Conservation (phyloP, 371 early-diverging fungal species). For the Apophysomyces sp. region DNA sequence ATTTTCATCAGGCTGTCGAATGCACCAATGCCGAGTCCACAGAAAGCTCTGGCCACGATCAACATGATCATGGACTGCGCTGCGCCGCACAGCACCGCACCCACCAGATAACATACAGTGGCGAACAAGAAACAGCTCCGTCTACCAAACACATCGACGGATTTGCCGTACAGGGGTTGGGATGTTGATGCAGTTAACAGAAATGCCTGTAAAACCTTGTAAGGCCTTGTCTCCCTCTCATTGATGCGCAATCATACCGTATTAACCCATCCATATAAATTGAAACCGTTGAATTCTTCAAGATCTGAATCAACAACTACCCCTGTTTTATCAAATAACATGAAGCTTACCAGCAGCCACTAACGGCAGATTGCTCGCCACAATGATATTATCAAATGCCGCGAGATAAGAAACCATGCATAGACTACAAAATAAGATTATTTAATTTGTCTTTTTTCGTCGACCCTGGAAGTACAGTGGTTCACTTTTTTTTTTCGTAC, state of each 20-base stretch:
- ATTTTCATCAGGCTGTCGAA: slow-evolving; percentile 64
- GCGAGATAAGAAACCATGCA: slow-evolving; percentile 41
- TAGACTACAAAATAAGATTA: slow-evolving; percentile 10
- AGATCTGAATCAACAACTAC: too few relatives aligned
- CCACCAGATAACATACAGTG: slow-evolving; percentile 60
- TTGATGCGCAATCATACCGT: too few relatives aligned
- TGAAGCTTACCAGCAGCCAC: slow-evolving; percentile 32
- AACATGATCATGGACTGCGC: slow-evolving; percentile 65
- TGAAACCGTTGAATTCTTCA: slow-evolving; percentile 39
- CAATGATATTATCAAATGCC: slow-evolving; percentile 43
- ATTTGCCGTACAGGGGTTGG: slow-evolving; percentile 64
- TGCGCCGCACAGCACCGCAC: slow-evolving; percentile 65
- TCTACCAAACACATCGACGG: slow-evolving; percentile 72
- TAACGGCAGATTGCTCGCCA: slow-evolving; percentile 34
- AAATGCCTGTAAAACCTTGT: slow-evolving; percentile 33
- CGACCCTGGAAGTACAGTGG: too few relatives aligned
- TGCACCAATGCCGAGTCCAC: slow-evolving; percentile 78
- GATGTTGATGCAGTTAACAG: slow-evolving; percentile 47
- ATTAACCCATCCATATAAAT: slow-evolving; percentile 38
- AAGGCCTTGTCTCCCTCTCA: too few relatives aligned
- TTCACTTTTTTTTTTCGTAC: not conserved
- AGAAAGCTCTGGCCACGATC: slow-evolving; percentile 65
- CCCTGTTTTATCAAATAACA: too few relatives aligned
- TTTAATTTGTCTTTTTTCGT: too few relatives aligned
- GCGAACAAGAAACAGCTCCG: slow-evolving; percentile 59